phyloP scores from a whole-genome alignment of 108 stramenopile species.

The Ochromonas danica region DNA sequence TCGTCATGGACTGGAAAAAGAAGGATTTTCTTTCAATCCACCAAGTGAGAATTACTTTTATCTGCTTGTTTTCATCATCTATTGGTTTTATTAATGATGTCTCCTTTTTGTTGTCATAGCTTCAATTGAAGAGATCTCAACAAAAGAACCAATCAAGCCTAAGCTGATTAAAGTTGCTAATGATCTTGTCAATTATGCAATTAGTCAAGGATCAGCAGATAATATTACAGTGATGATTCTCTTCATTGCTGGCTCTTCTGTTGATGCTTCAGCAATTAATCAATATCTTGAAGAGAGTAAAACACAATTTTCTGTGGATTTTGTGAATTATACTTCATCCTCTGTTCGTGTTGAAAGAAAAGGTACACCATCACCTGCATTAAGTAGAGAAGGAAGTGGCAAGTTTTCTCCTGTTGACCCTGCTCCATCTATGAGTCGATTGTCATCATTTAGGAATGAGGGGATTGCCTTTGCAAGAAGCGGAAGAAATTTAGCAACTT shows the following conservation, averaged over 20 bases:
- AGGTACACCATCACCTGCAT: background rate
- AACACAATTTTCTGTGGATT: too few relatives aligned
- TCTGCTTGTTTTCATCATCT: too few relatives aligned
- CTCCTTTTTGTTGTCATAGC: background rate
- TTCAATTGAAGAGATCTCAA: background rate
- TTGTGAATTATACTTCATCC: too few relatives aligned
- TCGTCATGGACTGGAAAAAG: background rate
- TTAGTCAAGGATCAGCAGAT: background rate
- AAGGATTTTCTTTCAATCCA: background rate
- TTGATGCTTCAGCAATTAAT: too few relatives aligned
- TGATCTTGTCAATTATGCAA: background rate
- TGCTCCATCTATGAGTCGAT: too few relatives aligned
- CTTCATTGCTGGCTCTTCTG: too few relatives aligned
- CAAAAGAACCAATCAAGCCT: background rate
- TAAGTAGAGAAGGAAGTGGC: background rate
- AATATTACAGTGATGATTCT: constrained; percentile 1
- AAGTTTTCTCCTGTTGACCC: too few relatives aligned
- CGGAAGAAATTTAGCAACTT: background rate
- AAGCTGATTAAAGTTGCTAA: background rate
- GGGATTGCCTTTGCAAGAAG: background rate
- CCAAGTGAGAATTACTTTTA: background rate
- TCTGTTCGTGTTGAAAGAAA: background rate
- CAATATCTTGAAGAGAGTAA: too few relatives aligned
- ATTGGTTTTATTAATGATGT: background rate
- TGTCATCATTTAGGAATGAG: too few relatives aligned